Percentiles rank a stretch among this genome's conserved stretches.
Conservation (phyloP, 140 eudicot genomes). For the Flaveria floridana region DNA sequence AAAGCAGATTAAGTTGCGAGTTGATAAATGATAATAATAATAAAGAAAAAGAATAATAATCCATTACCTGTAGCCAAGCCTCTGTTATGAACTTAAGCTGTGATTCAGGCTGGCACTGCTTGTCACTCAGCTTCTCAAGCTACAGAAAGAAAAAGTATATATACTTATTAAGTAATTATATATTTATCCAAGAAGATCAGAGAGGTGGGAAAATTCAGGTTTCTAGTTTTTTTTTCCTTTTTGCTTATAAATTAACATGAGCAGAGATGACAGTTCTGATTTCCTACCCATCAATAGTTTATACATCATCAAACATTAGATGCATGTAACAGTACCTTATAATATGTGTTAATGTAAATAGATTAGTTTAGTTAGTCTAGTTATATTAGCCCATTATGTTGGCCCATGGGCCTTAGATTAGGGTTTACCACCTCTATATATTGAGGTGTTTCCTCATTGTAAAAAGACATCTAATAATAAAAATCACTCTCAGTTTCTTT, state of each 20-base stretch:
- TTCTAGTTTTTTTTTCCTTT: background rate
- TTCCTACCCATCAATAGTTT: background rate
- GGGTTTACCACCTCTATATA: too few species aligned
- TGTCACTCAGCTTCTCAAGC: constrained; percentile 97
- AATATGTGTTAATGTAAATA: too few species aligned
- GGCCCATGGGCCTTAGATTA: too few species aligned
- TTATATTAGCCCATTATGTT: too few species aligned
- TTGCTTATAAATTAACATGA: background rate
- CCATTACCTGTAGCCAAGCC: constrained; percentile 85
- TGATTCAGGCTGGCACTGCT: constrained; percentile 90
- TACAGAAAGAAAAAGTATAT: constrained; percentile 28
- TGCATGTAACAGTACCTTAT: background rate
- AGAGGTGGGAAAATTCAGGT: background rate
- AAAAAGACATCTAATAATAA: too few species aligned
- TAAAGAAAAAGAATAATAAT: background rate
- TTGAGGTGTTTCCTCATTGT: too few species aligned
- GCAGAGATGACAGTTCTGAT: background rate
- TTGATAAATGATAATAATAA: background rate
- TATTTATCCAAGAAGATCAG: background rate
- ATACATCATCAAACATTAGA: background rate
- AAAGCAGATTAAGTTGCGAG: background rate
- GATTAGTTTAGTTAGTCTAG: too few species aligned
- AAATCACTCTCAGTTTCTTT: too few species aligned
- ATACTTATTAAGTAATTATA: background rate
- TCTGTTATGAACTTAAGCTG: constrained; percentile 94